Conservation (phyloP, 345 rosid species). For the Linum tenue region DNA sequence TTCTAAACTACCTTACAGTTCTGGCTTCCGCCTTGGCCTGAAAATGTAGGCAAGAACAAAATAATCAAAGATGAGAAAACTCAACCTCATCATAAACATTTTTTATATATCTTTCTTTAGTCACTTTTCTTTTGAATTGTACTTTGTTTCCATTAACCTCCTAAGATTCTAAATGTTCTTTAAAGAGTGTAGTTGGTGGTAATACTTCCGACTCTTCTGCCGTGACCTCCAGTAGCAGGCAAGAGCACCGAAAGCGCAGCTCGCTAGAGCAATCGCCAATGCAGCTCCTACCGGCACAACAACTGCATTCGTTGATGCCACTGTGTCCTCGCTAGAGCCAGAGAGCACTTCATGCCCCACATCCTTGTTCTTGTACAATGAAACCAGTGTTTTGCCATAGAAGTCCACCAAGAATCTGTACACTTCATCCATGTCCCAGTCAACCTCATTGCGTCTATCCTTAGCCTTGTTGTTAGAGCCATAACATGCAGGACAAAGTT, state of each 20-base stretch:
- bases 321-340: constrained; percentile 45
- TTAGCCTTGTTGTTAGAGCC: constrained; percentile 24
- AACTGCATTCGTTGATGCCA: constrained; percentile 54
- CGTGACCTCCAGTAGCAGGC: constrained; percentile 95
- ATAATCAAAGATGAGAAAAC: constrained; percentile 30
- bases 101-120: background rate
- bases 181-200: constrained; percentile 72
- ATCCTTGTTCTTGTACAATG: constrained; percentile 53
- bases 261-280: constrained; percentile 87
- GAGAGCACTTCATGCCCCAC: constrained; percentile 26
- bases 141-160: constrained; percentile 22
- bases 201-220: constrained; percentile 94
- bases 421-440: constrained; percentile 74
- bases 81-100: constrained; percentile 3
- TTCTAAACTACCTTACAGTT: constrained; percentile 29
- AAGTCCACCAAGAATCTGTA: constrained; percentile 57
- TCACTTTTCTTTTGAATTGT: constrained; percentile 26
- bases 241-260: constrained; percentile 94
- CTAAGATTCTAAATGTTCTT: constrained; percentile 59
- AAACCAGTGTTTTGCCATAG: constrained; percentile 59
- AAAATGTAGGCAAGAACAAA: constrained; percentile 43
- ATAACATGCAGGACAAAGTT: constrained; percentile 73
- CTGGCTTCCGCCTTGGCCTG: constrained; percentile 76
- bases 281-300: constrained; percentile 96
- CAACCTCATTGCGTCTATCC: constrained; percentile 20